Base-by-base conservation (phyloP, 2,329 filamentous ascomycete species). In the Microdochium nivale region DNA sequence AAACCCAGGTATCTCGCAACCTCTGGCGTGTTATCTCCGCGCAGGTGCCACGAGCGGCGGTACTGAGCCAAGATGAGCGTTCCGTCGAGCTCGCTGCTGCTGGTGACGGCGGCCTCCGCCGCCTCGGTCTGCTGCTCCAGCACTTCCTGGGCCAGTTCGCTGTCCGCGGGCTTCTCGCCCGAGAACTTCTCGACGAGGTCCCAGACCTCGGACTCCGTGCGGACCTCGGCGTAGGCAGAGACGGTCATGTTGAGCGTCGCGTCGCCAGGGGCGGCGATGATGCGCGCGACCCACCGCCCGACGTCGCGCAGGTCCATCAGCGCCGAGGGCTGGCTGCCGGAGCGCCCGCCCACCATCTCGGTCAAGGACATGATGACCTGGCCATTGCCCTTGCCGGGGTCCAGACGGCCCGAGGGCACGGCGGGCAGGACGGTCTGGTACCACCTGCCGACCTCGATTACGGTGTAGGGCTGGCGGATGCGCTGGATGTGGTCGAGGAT, bases 241-340 rank as follows among this genome's bases (percentile, higher is more conserved):
- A 82, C 73, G 50, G 63, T 68, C 56, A 71, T 70, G 63, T 82
- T 81, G 47, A 82, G 51, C 3, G 80, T 82, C 13, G 77, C 63
- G 3, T 44, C 13, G 7, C 33, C 33, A 5, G 70, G 65, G 53
- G 82, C 79, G 1, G 60, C 58, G 32, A 82, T 71, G 55, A 83
- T 77, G 19, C 64, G 60, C 1, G 75, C 77, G 10, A 78, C 70
- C 53, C 73, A 80, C 47, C 60, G 63, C 3, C 79, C 79, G 50
- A 82, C 70, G 55, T 83, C 79, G n/a, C 71, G 60, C 46, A 74
- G 53, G 56, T 80, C 74, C 0, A 72, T 78, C 21, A 80, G 51
- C 1, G 70, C 67, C 13, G 63, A 71, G 3, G 65, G 67, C 0
- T 62, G 62, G 16, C 73, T 68, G 0, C 78, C 78, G 53, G 30